phyloP scores from a whole-genome alignment of 148 eudicot species.

The Suaeda aralocaspica region DNA sequence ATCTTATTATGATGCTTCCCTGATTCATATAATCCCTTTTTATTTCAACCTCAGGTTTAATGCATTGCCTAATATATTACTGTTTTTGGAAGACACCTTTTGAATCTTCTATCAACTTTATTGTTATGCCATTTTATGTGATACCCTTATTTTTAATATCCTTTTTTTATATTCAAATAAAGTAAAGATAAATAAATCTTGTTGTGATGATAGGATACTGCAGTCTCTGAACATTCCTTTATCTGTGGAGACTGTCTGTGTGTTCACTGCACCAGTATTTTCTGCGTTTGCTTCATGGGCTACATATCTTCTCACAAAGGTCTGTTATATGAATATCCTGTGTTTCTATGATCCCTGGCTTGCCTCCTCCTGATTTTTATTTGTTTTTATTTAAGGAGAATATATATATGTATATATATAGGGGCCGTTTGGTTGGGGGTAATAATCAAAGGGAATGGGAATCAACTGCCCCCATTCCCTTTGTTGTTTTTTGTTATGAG shows the following conservation, averaged over 20 bases:
- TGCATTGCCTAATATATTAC: no score
- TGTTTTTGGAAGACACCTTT: no score
- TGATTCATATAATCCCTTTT: not conserved
- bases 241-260: constrained; percentile 98
- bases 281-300: constrained; percentile 97
- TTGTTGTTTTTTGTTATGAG: no score
- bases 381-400: no score
- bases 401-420: no score
- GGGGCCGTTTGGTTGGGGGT: no score
- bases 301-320: constrained; percentile 92
- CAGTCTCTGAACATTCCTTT: constrained; percentile 88
- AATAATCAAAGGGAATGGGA: no score
- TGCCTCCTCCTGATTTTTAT: not conserved
- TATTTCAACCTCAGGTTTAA: no score
- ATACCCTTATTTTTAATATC: not conserved
- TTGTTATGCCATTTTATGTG: not conserved
- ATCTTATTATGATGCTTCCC: constrained; percentile 4
- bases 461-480: no score
- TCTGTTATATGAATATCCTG: constrained; percentile 19
- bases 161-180: constrained; percentile 1
- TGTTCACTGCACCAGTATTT: constrained; percentile 92
- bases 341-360: not conserved
- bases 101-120: no score
- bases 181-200: not conserved
- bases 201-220: constrained; percentile 55